phyloP scores from a whole-genome alignment of 2,329 filamentous ascomycete species.

The Knufia fluminis region DNA sequence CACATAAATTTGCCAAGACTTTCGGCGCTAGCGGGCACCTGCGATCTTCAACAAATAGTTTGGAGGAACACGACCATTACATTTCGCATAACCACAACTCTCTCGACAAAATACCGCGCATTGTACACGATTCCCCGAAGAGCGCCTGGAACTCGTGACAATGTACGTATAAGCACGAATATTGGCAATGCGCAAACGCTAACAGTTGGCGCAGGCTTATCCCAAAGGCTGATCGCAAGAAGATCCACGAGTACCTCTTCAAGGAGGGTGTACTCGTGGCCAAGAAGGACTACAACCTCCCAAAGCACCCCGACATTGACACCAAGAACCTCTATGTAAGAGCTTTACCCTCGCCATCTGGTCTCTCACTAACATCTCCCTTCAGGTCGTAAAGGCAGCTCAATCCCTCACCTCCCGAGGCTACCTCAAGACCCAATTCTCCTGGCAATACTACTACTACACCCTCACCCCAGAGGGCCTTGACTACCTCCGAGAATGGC shows the following conservation, averaged over 20 bases:
- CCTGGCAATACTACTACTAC: conserved; percentile 99
- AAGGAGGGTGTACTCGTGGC: conserved; percentile 86
- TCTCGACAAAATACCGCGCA: conserved; percentile 23
- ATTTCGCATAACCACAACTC: background rate
- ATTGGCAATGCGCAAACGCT: background rate
- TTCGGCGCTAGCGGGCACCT: too few relatives aligned
- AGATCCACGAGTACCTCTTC: conserved; percentile 99
- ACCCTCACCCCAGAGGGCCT: conserved; percentile 98
- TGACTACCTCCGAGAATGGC: conserved; percentile 99
- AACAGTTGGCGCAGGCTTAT: conserved; percentile 65
- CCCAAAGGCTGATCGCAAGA: conserved; percentile 99
- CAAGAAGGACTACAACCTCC: conserved; percentile 98
- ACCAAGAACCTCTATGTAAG: conserved; percentile 94
- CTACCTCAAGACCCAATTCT: conserved; percentile 99
- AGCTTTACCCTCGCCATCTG: conserved; percentile 11
- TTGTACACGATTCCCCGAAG: conserved; percentile 47
- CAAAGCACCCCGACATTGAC: conserved; percentile 96
- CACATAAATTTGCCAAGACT: background rate
- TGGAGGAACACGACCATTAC: background rate
- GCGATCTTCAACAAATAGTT: too few relatives aligned
- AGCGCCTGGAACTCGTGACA: conserved; percentile 46
- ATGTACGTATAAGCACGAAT: conserved; percentile 25
- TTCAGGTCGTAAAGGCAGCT: conserved; percentile 84
- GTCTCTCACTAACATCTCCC: conserved; percentile 9
- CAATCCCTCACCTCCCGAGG: conserved; percentile 97